Conservation (phyloP, 192 early-diverging fungal genomes). For the Linnemannia schmuckeri region DNA sequence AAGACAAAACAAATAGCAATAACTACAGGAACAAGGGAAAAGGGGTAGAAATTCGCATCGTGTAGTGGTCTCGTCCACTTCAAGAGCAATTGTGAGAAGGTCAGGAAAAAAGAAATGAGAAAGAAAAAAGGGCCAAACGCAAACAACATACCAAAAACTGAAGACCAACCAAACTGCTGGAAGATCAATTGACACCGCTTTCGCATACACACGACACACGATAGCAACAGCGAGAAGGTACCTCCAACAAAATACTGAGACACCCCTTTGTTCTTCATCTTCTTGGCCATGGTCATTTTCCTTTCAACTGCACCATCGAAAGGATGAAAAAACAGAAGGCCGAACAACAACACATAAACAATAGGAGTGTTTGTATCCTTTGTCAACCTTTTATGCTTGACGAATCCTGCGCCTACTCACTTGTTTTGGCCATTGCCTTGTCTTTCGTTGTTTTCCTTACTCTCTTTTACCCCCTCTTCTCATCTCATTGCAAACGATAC, state of each 20-base stretch:
- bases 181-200: background rate
- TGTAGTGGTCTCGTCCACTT: background rate
- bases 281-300: background rate
- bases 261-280: background rate
- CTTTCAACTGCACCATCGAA: background rate
- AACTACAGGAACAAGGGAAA: background rate
- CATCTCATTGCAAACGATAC: background rate
- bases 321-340: background rate
- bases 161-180: slow-evolving; percentile 2
- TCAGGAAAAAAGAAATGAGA: background rate
- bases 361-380: background rate
- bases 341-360: background rate
- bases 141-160: background rate
- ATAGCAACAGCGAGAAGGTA: background rate
- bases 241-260: background rate
- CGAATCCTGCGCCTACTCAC: background rate
- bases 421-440: background rate
- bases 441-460: background rate
- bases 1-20: slow-evolving; percentile 7
- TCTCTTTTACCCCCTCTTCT: background rate
- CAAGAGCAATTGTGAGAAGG: background rate
- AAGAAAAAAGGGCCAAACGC: slow-evolving; percentile 1
- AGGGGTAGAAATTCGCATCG: background rate
- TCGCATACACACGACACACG: background rate
- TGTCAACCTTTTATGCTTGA: background rate